These are phyloP conservation scores for Colletotrichum cuscutae DNA, from an alignment of 2,329 filamentous ascomycete species.

Conservation along the genomic window DNA sequence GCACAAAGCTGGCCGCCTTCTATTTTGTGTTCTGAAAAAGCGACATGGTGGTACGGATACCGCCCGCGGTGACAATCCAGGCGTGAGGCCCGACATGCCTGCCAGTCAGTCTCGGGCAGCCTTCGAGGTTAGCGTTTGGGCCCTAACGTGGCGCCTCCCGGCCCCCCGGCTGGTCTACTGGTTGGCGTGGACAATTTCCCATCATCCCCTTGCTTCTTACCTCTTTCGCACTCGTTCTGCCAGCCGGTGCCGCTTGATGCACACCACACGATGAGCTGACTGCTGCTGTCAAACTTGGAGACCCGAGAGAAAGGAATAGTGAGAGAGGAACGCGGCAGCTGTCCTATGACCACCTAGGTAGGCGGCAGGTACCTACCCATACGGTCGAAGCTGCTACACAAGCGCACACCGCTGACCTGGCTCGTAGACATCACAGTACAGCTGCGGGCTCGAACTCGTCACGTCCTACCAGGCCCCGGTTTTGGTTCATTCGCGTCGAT, in stretches of 20 bases:
- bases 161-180: constrained; percentile 24
- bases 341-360: neutral
- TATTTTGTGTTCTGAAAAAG: neutral
- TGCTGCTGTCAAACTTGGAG: neutral
- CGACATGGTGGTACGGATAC: neutral
- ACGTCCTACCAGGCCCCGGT: neutral
- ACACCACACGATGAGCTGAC: neutral
- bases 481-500: constrained; percentile 11
- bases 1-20: neutral
- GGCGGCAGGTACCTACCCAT: neutral
- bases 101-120: constrained; percentile 3
- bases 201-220: constrained; percentile 13
- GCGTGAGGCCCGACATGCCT: constrained; percentile 1
- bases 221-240: constrained; percentile 12
- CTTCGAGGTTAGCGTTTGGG: constrained; percentile 5
- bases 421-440: neutral
- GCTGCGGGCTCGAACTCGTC: neutral
- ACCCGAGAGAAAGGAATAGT: neutral
- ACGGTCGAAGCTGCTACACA: constrained; percentile 1
- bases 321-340: neutral
- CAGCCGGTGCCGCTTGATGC: neutral
- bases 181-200: constrained; percentile 25
- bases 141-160: constrained; percentile 15
- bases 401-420: neutral
- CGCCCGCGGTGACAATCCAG: neutral